phyloP scores from a whole-genome alignment of 257 asterid species.

The Penstemon barbatus region DNA sequence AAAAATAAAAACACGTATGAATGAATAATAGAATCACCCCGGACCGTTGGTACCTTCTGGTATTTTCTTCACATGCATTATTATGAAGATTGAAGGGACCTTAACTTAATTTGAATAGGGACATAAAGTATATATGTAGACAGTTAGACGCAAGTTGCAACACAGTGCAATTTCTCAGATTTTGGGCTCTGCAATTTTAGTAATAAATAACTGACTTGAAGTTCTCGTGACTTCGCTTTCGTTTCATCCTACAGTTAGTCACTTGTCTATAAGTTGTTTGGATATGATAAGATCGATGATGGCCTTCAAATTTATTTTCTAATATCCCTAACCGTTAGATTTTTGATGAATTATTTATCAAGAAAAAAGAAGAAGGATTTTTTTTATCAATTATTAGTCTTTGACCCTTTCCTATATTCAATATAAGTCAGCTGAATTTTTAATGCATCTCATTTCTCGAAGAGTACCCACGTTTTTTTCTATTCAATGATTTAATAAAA shows the following conservation, averaged over 20 bases:
- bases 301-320: not conserved
- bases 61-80: too few species aligned
- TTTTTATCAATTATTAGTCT: not conserved
- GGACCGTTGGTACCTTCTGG: too few species aligned
- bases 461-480: not conserved
- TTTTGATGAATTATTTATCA: not conserved
- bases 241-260: not conserved
- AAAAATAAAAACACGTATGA: too few species aligned
- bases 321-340: not conserved
- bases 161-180: too few species aligned
- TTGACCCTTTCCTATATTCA: not conserved
- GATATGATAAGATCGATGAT: not conserved
- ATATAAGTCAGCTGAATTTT: not conserved
- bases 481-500: not conserved
- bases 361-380: not conserved
- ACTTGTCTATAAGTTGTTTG: not conserved
- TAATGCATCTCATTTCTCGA: not conserved
- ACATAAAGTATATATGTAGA: too few species aligned
- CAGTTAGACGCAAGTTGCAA: too few species aligned
- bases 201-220: too few species aligned
- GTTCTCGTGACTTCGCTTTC: not conserved
- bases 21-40: too few species aligned
- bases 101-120: too few species aligned
- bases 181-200: too few species aligned
- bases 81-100: too few species aligned